Percentiles rank a stretch among this genome's conserved stretches.
These are phyloP conservation scores for Mycena floridula DNA, from an alignment of 768 basidiomycete species.

Conservation along the genomic window DNA sequence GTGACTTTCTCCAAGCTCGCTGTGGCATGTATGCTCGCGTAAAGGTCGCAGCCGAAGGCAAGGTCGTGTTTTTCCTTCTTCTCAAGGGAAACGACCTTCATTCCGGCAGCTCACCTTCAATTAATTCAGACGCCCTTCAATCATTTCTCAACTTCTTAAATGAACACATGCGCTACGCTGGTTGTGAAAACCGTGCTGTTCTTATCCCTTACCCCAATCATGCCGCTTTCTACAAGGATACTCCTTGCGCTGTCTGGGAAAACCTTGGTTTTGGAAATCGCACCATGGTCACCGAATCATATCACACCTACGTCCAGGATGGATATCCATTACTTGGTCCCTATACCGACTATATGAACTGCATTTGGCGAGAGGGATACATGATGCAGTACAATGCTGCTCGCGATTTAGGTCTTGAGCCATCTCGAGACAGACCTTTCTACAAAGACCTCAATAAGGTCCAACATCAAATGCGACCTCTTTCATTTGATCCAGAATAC, in stretches of 20 bases:
- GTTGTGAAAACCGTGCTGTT: constrained; percentile 2
- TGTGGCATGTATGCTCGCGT: constrained; percentile 4
- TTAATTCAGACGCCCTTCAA: neutral
- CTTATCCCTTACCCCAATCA: constrained; percentile 3
- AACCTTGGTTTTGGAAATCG: neutral
- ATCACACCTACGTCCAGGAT: neutral
- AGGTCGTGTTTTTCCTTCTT: constrained; percentile 1
- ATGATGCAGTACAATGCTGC: neutral
- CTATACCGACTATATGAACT: neutral
- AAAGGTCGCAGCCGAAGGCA: neutral
- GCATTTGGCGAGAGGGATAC: neutral
- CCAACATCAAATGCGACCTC: neutral
- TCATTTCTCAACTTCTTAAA: neutral
- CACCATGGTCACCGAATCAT: no score
- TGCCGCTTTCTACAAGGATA: neutral
- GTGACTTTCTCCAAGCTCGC: constrained; percentile 4
- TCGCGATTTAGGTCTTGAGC: neutral
- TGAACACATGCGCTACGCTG: neutral
- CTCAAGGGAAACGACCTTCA: constrained; percentile 10
- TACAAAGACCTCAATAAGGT: neutral
- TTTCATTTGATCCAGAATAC: neutral
- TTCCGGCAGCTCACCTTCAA: constrained; percentile 4
- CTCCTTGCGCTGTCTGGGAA: neutral
- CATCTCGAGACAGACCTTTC: neutral
- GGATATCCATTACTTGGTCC: neutral